These are phyloP conservation scores for Lepidium sativum DNA, from an alignment of 345 rosid genomes.

Conservation along the genomic window DNA sequence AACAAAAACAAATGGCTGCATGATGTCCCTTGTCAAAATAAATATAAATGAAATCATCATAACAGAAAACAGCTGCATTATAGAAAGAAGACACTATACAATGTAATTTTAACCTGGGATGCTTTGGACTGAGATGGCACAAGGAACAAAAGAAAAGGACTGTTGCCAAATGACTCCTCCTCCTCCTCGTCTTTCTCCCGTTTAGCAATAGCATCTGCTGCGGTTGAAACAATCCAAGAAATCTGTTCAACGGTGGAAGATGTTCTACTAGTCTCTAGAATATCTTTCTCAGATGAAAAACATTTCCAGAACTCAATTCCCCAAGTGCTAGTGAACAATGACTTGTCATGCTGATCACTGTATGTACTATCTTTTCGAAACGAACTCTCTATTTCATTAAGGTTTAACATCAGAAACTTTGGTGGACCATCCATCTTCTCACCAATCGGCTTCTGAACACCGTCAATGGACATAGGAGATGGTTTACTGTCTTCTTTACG, in stretches of 20 bases:
- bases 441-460: slow-evolving; percentile 9
- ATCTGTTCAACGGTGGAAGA: slow-evolving; percentile 52
- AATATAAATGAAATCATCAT: neutral
- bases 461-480: slow-evolving; percentile 1
- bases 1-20: neutral
- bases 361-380: slow-evolving; percentile 29
- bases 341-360: slow-evolving; percentile 24
- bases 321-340: slow-evolving; percentile 58
- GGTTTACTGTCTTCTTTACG: slow-evolving; percentile 21
- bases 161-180: slow-evolving; percentile 34
- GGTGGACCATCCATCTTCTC: slow-evolving; percentile 37
- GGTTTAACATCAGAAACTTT: slow-evolving; percentile 52
- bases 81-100: neutral
- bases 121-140: slow-evolving; percentile 84
- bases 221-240: slow-evolving; percentile 76
- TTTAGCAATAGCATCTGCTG: slow-evolving; percentile 63
- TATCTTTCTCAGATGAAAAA: slow-evolving; percentile 42
- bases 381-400: slow-evolving; percentile 49
- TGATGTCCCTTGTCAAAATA: neutral
- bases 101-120: slow-evolving; percentile 38
- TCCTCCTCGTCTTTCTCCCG: slow-evolving; percentile 37
- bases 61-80: neutral
- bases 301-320: slow-evolving; percentile 79
- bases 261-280: slow-evolving; percentile 59
- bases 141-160: slow-evolving; percentile 71